Evolutionary conservation across 192 early-diverging fungal species (phyloP).

Genomic region (Coemansia brasiliensis): DNA sequence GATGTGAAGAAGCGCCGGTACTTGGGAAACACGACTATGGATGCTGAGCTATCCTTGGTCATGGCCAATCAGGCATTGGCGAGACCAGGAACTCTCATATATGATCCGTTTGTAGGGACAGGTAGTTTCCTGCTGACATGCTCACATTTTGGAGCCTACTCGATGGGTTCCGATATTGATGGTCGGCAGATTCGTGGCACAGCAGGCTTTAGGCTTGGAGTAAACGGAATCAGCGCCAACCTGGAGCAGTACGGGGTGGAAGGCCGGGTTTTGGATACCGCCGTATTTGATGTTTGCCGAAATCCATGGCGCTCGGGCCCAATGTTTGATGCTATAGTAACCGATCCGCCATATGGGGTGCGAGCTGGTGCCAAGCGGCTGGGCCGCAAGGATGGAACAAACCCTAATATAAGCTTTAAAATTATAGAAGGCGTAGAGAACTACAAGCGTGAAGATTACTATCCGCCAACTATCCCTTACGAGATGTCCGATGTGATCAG

Average conservation of each 20-base stretch:
- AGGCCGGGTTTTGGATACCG: constrained; percentile 72
- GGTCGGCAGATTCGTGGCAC: constrained; percentile 96
- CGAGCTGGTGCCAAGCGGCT: constrained; percentile 94
- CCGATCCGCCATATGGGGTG: constrained; percentile 95
- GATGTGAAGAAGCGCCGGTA: constrained; percentile 95
- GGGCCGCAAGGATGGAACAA: constrained; percentile 59
- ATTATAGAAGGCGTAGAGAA: constrained; percentile 44
- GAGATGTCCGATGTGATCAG: constrained; percentile 88
- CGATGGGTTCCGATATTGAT: constrained; percentile 95
- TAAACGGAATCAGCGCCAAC: constrained; percentile 72
- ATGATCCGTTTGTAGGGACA: constrained; percentile 98
- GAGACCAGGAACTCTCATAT: constrained; percentile 68
- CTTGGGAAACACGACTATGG: constrained; percentile 96
- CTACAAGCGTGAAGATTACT: constrained; percentile 62
- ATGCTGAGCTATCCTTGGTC: constrained; percentile 93
- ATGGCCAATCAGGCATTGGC: constrained; percentile 95
- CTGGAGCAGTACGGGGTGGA: constrained; percentile 78
- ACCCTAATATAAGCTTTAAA: constrained; percentile 24
- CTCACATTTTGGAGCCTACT: constrained; percentile 89
- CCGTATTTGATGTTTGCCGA: constrained; percentile 85
- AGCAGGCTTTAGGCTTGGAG: constrained; percentile 33
- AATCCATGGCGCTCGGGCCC: constrained; percentile 71
- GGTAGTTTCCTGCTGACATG: constrained; percentile 91
- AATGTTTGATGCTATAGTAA: constrained; percentile 89
- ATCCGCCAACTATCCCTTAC: constrained; percentile 92